A percentile compares a stretch with the other conserved stretches of the same genome.
Evolutionary conservation across 306 rosid species (phyloP).

Genomic region (Lagenaria siceraria): DNA sequence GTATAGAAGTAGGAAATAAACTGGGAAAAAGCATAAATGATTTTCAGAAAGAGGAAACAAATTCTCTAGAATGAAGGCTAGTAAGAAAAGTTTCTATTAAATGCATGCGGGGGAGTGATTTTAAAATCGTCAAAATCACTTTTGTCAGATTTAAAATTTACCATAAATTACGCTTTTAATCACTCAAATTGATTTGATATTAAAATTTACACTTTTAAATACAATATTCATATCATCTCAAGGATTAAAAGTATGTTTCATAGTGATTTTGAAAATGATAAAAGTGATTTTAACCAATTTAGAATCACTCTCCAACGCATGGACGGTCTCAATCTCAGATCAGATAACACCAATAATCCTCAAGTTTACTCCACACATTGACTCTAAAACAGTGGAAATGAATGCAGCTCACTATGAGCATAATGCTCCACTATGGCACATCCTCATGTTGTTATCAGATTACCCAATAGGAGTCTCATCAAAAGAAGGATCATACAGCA

Average conservation of each 20-base stretch:
- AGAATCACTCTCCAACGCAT: too few species aligned
- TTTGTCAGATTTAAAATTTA: too few species aligned
- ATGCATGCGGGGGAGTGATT: too few species aligned
- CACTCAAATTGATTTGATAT: too few species aligned
- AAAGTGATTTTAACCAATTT: too few species aligned
- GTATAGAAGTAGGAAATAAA: neutral
- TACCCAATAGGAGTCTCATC: neutral
- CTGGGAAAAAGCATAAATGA: neutral
- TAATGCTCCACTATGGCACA: conserved; percentile 4
- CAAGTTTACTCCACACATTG: neutral
- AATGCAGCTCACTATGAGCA: neutral
- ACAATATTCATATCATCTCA: too few species aligned
- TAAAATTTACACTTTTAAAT: too few species aligned
- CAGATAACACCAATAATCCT: neutral
- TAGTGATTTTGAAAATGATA: too few species aligned
- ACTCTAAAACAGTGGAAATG: neutral
- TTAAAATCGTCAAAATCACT: too few species aligned
- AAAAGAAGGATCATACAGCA: neutral
- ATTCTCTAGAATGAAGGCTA: neutral
- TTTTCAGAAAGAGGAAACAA: neutral
- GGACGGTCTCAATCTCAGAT: neutral
- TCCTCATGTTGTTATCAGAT: neutral
- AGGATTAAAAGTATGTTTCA: too few species aligned
- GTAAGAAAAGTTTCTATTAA: neutral
- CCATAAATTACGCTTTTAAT: too few species aligned